Base-by-base conservation (phyloP, 129 eudicot genomes). In the Centaurea solstitialis region DNA sequence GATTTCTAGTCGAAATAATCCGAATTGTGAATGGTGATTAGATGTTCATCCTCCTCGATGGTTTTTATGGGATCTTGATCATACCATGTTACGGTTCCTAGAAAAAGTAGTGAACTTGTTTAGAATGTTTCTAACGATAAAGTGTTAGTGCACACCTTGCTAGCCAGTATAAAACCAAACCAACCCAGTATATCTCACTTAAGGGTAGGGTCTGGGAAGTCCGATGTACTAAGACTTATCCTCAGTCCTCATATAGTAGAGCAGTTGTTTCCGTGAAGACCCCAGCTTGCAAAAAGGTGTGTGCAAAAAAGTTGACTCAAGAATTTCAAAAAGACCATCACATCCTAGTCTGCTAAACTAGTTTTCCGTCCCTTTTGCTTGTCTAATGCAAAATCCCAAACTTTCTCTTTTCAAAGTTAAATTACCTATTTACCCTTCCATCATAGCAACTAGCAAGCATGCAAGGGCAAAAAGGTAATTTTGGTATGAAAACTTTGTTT, bases 81-180 rank as follows among this genome's bases (percentile, higher is more conserved):
- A 66, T 84, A 89, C 98, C 98, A 91, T 33, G 90, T 86, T 82
- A 87, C 70, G 17, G 85, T 22, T 76, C 98, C 97, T 94, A 86
- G 88, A 88, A 67, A 45, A 28, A 73, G 74, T 64, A 69, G 65
- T 39, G 62, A 64, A 82, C 9, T 57, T 39, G 39, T 26, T 76
- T 37, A 76, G 59, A 35, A 37, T 38, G 23, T 61, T 13, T 45
- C 37, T 28, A 17, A 73, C 65, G 65, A n/a, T 57, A 57, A 17
- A 57, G 9, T 20, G 22, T 57, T 57, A 13, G 6, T 57, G 22
- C 65, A n/a, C 9, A n/a, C 9, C 22, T 57, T 53, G 65, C 1
- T 57, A 17, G 64, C 64, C 8, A 0, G 9, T 7, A 53, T 53
- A 17, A 13, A 53, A 53, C 21, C 64, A 53, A 53, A 53, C 21